A percentile compares a stretch with the other conserved stretches of the same genome.
phyloP scores from a whole-genome alignment of 108 stramenopile genomes.

The Stephanodiscus triporus region DNA sequence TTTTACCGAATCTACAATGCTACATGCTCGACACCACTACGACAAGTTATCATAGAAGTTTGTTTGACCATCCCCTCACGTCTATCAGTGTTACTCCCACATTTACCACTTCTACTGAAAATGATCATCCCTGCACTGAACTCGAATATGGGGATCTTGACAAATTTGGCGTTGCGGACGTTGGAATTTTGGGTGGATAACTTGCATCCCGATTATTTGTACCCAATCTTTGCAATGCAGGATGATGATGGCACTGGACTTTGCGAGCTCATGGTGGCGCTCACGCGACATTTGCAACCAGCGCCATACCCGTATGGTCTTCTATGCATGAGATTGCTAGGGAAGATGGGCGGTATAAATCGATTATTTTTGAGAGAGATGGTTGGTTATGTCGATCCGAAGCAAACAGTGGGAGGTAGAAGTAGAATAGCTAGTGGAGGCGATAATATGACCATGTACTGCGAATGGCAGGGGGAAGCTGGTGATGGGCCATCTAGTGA shows the following conservation, averaged over 20 bases:
- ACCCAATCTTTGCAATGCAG: constrained; percentile 70
- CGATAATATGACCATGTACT: constrained; percentile 26
- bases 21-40: constrained; percentile 50
- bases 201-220: constrained; percentile 87
- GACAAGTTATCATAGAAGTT: constrained; percentile 82
- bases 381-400: constrained; percentile 28
- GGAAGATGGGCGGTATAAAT: constrained; percentile 95
- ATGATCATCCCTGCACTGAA: constrained; percentile 88
- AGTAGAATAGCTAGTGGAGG: constrained; percentile 14
- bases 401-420: not conserved
- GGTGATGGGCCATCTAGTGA: not conserved
- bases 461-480: constrained; percentile 31
- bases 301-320: constrained; percentile 94
- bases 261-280: constrained; percentile 76
- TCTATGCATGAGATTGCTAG: constrained; percentile 87
- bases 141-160: constrained; percentile 81
- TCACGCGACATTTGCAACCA: constrained; percentile 89
- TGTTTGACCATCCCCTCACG: constrained; percentile 91
- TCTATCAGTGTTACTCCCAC: constrained; percentile 89
- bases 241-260: constrained; percentile 40
- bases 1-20: constrained; percentile 66
- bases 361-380: constrained; percentile 81
- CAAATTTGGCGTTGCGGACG: constrained; percentile 82
- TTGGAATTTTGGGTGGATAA: constrained; percentile 98
- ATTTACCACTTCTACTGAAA: constrained; percentile 87